These are phyloP conservation scores for Epichloe brachyelytri DNA, from an alignment of 2,329 filamentous ascomycete species.

Conservation along the genomic window DNA sequence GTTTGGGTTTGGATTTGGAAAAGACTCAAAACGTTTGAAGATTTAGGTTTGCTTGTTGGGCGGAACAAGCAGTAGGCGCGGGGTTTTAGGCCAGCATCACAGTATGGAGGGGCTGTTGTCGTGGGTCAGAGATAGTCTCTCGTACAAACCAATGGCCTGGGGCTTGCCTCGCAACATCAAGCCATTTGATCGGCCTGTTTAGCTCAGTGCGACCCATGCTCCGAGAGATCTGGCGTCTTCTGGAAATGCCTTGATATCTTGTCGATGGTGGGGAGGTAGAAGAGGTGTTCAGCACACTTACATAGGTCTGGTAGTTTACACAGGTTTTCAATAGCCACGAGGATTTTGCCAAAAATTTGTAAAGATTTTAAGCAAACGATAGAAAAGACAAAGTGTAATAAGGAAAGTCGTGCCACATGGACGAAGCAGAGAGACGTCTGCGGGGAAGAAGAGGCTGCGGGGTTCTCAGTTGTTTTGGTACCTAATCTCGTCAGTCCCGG, in stretches of 20 bases:
- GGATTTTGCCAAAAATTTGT: neutral
- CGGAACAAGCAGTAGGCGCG: neutral
- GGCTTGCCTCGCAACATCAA: neutral
- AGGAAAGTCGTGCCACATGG: slow-evolving; percentile 1
- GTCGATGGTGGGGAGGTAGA: slow-evolving; percentile 1
- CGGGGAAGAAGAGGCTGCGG: slow-evolving; percentile 2
- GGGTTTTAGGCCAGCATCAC: slow-evolving; percentile 2
- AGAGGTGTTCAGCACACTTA: slow-evolving; percentile 7
- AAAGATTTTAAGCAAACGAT: neutral
- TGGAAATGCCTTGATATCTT: neutral
- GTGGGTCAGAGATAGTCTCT: slow-evolving; percentile 1
- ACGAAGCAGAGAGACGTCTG: neutral
- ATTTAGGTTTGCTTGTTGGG: neutral
- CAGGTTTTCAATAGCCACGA: neutral
- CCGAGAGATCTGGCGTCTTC: neutral
- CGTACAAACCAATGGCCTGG: neutral
- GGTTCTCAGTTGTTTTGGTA: neutral
- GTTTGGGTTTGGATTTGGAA: neutral
- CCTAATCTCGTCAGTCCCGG: slow-evolving; percentile 15
- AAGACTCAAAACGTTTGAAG: neutral
- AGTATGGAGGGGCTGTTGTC: slow-evolving; percentile 1
- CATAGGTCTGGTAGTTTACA: neutral
- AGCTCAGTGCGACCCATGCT: neutral
- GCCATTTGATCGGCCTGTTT: slow-evolving; percentile 6
- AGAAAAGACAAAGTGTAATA: neutral